phyloP scores from a whole-genome alignment of 2,329 filamentous ascomycete genomes.

The Ophiostoma ips region DNA sequence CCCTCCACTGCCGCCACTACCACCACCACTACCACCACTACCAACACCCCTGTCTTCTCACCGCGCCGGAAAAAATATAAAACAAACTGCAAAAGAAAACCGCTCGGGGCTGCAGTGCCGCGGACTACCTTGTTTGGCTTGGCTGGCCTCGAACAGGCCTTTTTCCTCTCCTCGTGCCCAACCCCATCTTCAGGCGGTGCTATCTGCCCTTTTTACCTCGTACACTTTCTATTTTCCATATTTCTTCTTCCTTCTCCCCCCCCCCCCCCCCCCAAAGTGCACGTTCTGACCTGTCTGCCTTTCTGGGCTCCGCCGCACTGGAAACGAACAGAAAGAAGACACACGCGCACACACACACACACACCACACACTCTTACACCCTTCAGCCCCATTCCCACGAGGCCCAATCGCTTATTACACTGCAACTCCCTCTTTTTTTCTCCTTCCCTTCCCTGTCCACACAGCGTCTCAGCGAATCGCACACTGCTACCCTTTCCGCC shows the following conservation, averaged over 20 bases:
- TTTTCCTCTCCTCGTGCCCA: slow-evolving; percentile 3
- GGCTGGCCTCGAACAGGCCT: background rate
- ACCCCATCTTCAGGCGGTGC: background rate
- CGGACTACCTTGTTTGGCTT: background rate
- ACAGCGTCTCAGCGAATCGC: background rate
- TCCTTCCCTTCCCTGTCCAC: background rate
- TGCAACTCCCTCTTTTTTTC: background rate
- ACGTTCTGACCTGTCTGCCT: no score
- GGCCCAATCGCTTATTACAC: slow-evolving; percentile 2
- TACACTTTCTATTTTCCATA: background rate
- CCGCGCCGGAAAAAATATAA: slow-evolving; percentile 1
- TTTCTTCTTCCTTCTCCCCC: background rate
- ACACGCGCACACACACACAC: background rate
- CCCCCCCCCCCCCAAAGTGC: background rate
- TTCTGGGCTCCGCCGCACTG: background rate
- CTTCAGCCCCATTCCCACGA: slow-evolving; percentile 3
- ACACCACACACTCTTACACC: background rate
- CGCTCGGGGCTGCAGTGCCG: background rate
- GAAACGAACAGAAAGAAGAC: background rate
- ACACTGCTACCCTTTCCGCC: background rate
- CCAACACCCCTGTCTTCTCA: slow-evolving; percentile 2
- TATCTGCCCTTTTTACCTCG: background rate
- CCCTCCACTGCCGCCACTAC: background rate
- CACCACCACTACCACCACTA: background rate
- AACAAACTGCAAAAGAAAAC: background rate